Percentiles rank a stretch among this genome's conserved stretches.
phyloP scores from a whole-genome alignment of 1,139 yeast genomes.

The Saccharomycopsis hybrid region DNA sequence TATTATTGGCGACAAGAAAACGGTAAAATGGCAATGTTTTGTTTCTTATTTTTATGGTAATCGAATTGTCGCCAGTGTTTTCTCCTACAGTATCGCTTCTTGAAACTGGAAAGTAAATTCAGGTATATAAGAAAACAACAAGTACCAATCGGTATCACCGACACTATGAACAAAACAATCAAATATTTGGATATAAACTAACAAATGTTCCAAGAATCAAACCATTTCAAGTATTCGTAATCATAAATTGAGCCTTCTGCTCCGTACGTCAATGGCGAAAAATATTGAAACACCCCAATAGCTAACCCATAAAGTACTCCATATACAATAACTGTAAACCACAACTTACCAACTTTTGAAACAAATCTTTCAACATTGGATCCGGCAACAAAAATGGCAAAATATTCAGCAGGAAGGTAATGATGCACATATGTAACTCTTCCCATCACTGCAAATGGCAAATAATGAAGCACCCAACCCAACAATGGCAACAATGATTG shows the following conservation, averaged over 20 bases:
- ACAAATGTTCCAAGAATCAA: slow-evolving; percentile 39
- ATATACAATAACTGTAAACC: slow-evolving; percentile 8
- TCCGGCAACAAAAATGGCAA: slow-evolving; percentile 62
- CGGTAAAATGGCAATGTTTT: no score
- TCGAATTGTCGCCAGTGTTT: no score
- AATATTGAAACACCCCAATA: slow-evolving; percentile 39
- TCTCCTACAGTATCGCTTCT: no score
- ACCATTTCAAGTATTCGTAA: slow-evolving; percentile 42
- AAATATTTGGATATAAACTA: no score
- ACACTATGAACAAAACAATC: no score
- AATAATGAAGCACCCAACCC: slow-evolving; percentile 65
- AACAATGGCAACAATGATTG: slow-evolving; percentile 58
- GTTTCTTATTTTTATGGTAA: no score
- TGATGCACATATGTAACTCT: slow-evolving; percentile 82
- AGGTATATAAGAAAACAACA: no score
- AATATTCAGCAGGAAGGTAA: slow-evolving; percentile 73
- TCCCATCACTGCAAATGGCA: slow-evolving; percentile 74
- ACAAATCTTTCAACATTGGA: slow-evolving; percentile 42
- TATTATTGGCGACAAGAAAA: no score
- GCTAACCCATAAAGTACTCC: slow-evolving; percentile 23
- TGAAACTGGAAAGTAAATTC: no score
- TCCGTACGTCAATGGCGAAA: slow-evolving; percentile 48
- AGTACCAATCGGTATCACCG: no score
- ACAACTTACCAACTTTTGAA: background rate
- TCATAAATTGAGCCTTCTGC: slow-evolving; percentile 43